phyloP scores from a whole-genome alignment of 331 rosid genomes.

The Saraca asoca region DNA sequence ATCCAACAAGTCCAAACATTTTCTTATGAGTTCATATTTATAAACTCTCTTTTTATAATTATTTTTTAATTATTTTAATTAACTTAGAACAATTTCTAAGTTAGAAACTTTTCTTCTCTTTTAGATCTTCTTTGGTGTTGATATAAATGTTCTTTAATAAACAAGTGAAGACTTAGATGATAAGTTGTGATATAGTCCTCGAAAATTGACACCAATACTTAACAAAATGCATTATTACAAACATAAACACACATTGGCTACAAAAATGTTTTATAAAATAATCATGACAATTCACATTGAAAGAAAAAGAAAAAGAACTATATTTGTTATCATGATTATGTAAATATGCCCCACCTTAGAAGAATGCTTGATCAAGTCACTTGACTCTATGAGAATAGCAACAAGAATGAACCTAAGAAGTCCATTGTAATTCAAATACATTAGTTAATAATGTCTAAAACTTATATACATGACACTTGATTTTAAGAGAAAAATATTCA shows the following conservation, averaged over 20 bases:
- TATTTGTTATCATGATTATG: not conserved
- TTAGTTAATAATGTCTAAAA: constrained; percentile 19
- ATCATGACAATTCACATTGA: constrained; percentile 12
- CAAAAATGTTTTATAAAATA: constrained; percentile 24
- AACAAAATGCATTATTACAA: constrained; percentile 86
- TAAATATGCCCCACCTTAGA: constrained; percentile 50
- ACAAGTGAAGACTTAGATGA: not conserved
- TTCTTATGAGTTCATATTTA: too few species aligned
- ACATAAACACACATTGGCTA: constrained; percentile 74
- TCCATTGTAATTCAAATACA: constrained; percentile 25
- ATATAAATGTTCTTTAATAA: too few species aligned
- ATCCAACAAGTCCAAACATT: too few species aligned
- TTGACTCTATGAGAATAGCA: constrained; percentile 48
- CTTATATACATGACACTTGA: constrained; percentile 6
- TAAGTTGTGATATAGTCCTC: constrained; percentile 18
- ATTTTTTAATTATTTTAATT: too few species aligned
- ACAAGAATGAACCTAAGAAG: constrained; percentile 49
- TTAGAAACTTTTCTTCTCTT: too few species aligned
- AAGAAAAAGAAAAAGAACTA: constrained; percentile 13
- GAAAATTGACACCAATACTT: constrained; percentile 36
- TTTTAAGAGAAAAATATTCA: not conserved
- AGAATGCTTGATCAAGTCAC: constrained; percentile 41
- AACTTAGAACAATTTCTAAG: too few species aligned
- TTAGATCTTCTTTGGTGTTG: too few species aligned
- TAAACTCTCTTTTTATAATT: too few species aligned